A percentile compares a stretch with the other conserved stretches of the same genome.
phyloP scores from a whole-genome alignment of 306 rosid genomes.

The Canavalia ensiformis region DNA sequence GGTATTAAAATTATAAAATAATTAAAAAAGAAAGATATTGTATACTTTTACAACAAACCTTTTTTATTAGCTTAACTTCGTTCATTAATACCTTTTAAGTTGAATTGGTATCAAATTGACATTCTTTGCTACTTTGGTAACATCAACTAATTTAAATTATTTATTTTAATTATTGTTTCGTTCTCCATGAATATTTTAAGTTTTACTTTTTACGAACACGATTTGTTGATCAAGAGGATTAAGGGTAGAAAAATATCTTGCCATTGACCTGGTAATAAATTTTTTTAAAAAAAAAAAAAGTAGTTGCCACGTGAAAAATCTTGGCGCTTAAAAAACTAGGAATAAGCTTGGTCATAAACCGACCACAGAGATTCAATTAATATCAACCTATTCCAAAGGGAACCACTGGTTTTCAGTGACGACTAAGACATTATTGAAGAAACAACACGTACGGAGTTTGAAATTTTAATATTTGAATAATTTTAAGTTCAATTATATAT shows the following conservation, averaged over 20 bases:
- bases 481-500: not conserved
- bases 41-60: too few relatives aligned
- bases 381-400: not conserved
- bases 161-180: not conserved
- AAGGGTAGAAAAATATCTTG: not conserved
- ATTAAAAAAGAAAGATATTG: too few relatives aligned
- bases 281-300: too few relatives aligned
- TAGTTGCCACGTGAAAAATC: constrained; percentile 20
- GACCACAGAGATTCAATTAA: not conserved
- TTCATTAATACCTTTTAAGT: too few relatives aligned
- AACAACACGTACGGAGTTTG: not conserved
- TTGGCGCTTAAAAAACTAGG: not conserved
- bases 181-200: not conserved
- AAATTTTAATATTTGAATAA: not conserved
- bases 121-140: too few relatives aligned
- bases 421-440: not conserved
- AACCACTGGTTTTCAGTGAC: constrained; percentile 4
- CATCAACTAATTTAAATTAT: too few relatives aligned
- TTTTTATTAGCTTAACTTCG: too few relatives aligned
- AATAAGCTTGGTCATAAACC: constrained; percentile 30
- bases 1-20: too few relatives aligned
- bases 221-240: not conserved
- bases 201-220: too few relatives aligned
- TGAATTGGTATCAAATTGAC: too few relatives aligned
- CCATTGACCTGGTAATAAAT: too few relatives aligned